phyloP scores from a whole-genome alignment of 768 basidiomycete species.

The Lactarius sanguifluus region DNA sequence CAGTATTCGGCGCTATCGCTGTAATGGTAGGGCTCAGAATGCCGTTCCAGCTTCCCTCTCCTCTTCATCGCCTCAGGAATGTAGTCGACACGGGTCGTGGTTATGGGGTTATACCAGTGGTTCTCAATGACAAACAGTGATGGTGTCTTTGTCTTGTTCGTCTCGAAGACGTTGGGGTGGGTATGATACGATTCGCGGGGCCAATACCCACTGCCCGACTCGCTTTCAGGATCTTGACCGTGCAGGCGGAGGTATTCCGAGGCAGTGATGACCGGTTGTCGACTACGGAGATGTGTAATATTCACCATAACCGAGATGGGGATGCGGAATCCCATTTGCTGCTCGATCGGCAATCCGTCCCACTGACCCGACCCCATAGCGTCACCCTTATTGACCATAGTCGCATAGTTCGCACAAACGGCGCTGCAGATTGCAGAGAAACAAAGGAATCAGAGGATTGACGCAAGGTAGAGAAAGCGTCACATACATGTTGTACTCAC shows the following conservation, averaged over 20 bases:
- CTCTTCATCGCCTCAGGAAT: slow-evolving; percentile 36
- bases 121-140: slow-evolving; percentile 41
- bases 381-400: slow-evolving; percentile 48
- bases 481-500: slow-evolving; percentile 42
- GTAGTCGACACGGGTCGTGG: slow-evolving; percentile 41
- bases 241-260: slow-evolving; percentile 47
- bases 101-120: slow-evolving; percentile 41
- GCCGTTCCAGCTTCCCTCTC: slow-evolving; percentile 37
- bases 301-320: slow-evolving; percentile 45
- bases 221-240: slow-evolving; percentile 37
- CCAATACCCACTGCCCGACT: slow-evolving; percentile 43
- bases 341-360: slow-evolving; percentile 39
- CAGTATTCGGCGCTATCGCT: slow-evolving; percentile 23
- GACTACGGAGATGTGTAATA: slow-evolving; percentile 41
- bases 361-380: slow-evolving; percentile 44
- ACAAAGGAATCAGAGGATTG: background rate
- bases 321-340: slow-evolving; percentile 40
- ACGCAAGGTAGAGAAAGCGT: slow-evolving; percentile 16
- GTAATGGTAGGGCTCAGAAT: slow-evolving; percentile 25
- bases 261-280: slow-evolving; percentile 42
- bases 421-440: slow-evolving; percentile 28
- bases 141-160: slow-evolving; percentile 28
- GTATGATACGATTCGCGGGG: slow-evolving; percentile 38
- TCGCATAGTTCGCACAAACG: slow-evolving; percentile 42
- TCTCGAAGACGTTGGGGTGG: slow-evolving; percentile 34